These are phyloP conservation scores for Paramecium sexaurelia DNA, from an alignment of 73 alveolate genomes.

Conservation along the genomic window DNA sequence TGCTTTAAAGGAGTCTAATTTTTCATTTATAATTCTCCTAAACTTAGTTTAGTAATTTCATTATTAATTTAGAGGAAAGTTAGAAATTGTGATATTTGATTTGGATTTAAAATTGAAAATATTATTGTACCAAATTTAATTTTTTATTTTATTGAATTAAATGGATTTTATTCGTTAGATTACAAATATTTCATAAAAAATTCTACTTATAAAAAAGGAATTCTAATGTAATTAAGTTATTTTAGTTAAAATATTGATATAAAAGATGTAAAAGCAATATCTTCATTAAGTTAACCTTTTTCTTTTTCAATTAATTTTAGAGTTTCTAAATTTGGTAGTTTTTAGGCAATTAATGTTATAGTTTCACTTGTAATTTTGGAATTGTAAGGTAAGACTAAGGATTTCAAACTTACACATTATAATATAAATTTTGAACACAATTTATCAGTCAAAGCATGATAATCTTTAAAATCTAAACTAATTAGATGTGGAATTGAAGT, in stretches of 20 bases:
- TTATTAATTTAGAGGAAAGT: background rate
- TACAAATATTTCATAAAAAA: background rate
- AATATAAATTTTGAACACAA: background rate
- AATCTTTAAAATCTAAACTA: background rate
- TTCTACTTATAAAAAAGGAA: background rate
- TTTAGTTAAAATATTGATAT: background rate
- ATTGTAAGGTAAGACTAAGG: background rate
- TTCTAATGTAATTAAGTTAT: background rate
- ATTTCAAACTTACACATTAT: background rate
- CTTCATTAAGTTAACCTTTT: background rate
- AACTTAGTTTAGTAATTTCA: background rate
- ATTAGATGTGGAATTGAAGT: background rate
- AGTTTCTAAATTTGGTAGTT: background rate
- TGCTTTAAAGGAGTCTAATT: background rate
- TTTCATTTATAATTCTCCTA: background rate
- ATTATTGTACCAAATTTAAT: background rate
- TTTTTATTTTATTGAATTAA: background rate
- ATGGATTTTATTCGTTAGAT: background rate
- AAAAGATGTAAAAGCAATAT: background rate
- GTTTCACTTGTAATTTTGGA: slow-evolving; percentile 18
- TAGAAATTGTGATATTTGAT: background rate
- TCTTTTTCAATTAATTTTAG: background rate
- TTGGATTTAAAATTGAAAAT: background rate
- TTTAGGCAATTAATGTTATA: background rate
- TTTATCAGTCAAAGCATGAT: background rate